Evolutionary conservation across 2,329 filamentous ascomycete species (phyloP).

Genomic region (Colletotrichum salicis): DNA sequence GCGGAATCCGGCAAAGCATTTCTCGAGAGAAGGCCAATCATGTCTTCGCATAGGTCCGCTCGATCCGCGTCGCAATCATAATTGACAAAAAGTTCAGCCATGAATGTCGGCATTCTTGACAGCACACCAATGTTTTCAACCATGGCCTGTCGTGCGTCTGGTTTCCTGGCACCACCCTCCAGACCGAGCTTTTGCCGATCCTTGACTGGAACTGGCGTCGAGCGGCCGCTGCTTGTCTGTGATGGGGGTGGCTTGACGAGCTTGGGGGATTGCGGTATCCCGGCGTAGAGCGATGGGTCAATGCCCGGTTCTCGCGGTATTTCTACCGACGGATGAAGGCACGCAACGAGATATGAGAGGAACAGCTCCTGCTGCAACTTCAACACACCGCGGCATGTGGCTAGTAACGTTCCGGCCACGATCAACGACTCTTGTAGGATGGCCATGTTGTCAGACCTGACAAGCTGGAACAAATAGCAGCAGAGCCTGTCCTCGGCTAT

Average conservation of each 20-base stretch:
- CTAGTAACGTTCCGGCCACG: slow-evolving; percentile 88
- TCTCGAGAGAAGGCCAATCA: slow-evolving; percentile 89
- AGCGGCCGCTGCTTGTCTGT: slow-evolving; percentile 80
- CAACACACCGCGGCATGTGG: slow-evolving; percentile 88
- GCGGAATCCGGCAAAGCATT: slow-evolving; percentile 97
- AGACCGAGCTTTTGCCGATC: slow-evolving; percentile 92
- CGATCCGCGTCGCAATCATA: slow-evolving; percentile 96
- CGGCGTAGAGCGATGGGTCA: slow-evolving; percentile 89
- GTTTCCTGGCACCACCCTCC: slow-evolving; percentile 90
- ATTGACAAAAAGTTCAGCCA: slow-evolving; percentile 96
- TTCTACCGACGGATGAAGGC: slow-evolving; percentile 91
- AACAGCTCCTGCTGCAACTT: slow-evolving; percentile 98
- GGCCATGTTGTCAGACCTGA: slow-evolving; percentile 94
- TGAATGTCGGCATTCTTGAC: slow-evolving; percentile 91
- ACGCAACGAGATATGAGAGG: slow-evolving; percentile 92
- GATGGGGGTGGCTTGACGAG: slow-evolving; percentile 81
- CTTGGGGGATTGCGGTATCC: slow-evolving; percentile 91
- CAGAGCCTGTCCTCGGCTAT: slow-evolving; percentile 94
- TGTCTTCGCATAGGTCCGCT: slow-evolving; percentile 92
- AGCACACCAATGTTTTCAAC: slow-evolving; percentile 94
- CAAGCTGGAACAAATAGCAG: slow-evolving; percentile 93
- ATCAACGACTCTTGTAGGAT: slow-evolving; percentile 92
- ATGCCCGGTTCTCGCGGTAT: slow-evolving; percentile 93
- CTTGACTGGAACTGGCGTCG: slow-evolving; percentile 90
- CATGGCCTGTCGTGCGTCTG: slow-evolving; percentile 97